Conservation (phyloP, 1,284 basidiomycete species). For the Pisolithus thermaeus region DNA sequence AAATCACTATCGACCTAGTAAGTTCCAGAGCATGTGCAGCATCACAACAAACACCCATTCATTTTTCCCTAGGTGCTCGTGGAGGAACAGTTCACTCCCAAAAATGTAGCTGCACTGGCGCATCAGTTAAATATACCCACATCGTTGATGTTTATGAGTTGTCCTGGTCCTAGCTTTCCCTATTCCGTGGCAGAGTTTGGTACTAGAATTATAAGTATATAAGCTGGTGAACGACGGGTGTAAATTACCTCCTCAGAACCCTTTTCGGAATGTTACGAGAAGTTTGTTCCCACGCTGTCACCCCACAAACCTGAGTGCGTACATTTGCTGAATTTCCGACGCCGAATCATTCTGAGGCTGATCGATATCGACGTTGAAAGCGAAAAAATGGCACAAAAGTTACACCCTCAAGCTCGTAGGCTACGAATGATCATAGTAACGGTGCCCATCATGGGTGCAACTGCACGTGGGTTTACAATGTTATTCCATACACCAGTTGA, state of each 20-base stretch:
- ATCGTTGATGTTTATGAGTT: constrained; percentile 32
- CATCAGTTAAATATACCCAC: constrained; percentile 24
- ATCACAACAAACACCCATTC: not conserved
- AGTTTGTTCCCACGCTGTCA: too few relatives aligned
- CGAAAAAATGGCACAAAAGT: constrained; percentile 23
- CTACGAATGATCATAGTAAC: constrained; percentile 56
- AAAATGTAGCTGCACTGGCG: constrained; percentile 22
- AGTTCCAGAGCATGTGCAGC: constrained; percentile 8
- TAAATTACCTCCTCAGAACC: too few relatives aligned
- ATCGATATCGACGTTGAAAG: too few relatives aligned
- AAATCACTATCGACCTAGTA: constrained; percentile 54
- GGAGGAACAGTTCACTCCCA: constrained; percentile 37
- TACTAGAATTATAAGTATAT: constrained; percentile 21
- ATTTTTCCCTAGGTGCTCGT: constrained; percentile 40
- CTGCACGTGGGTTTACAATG: constrained; percentile 34
- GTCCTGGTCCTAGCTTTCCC: constrained; percentile 21
- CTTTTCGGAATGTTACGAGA: too few relatives aligned
- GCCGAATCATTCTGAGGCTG: too few relatives aligned
- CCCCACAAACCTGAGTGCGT: too few relatives aligned
- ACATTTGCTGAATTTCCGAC: too few relatives aligned
- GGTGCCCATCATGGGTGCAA: constrained; percentile 57
- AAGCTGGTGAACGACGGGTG: not conserved
- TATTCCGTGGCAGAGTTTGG: constrained; percentile 26
- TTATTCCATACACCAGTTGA: constrained; percentile 1
- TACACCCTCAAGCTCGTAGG: constrained; percentile 44